Evolutionary conservation across 805 yeast species (phyloP).

Genomic region (Yamadazyma sp.): DNA sequence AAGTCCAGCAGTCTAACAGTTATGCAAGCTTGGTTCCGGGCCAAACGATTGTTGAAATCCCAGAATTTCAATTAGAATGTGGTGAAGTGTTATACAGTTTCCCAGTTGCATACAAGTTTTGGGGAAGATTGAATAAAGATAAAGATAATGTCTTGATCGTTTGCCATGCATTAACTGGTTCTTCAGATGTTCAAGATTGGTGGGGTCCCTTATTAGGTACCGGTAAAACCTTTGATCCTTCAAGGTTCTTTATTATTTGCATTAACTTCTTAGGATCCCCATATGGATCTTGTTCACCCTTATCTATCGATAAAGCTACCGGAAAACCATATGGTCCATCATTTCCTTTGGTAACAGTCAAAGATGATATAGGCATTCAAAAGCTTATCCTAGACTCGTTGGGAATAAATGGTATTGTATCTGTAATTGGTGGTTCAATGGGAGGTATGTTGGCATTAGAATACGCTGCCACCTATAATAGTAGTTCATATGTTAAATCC

Average conservation of each 20-base stretch:
- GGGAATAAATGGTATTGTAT: conserved; percentile 76
- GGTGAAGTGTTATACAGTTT: conserved; percentile 70
- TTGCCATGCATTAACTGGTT: conserved; percentile 94
- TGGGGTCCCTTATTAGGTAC: conserved; percentile 96
- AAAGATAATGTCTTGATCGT: conserved; percentile 82
- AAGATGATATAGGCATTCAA: conserved; percentile 87
- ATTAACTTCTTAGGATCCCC: conserved; percentile 95
- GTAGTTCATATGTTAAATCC: conserved; percentile 61
- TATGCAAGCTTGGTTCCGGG: conserved; percentile 66
- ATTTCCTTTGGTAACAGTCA: conserved; percentile 89
- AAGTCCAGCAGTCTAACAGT: conserved; percentile 57
- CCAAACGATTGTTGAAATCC: conserved; percentile 77
- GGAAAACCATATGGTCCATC: conserved; percentile 86
- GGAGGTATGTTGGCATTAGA: conserved; percentile 97
- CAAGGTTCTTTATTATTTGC: conserved; percentile 81
- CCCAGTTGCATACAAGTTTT: conserved; percentile 93
- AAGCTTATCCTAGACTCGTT: conserved; percentile 71
- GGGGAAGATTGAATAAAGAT: conserved; percentile 78
- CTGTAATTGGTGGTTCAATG: conserved; percentile 96
- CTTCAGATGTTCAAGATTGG: conserved; percentile 95
- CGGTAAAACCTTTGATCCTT: conserved; percentile 85
- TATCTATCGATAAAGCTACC: conserved; percentile 74
- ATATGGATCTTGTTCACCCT: conserved; percentile 92
- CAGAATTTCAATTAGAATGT: conserved; percentile 72
- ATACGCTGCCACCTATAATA: conserved; percentile 65